Conservation (phyloP, 257 asterid genomes). For the Solanum sitiens region DNA sequence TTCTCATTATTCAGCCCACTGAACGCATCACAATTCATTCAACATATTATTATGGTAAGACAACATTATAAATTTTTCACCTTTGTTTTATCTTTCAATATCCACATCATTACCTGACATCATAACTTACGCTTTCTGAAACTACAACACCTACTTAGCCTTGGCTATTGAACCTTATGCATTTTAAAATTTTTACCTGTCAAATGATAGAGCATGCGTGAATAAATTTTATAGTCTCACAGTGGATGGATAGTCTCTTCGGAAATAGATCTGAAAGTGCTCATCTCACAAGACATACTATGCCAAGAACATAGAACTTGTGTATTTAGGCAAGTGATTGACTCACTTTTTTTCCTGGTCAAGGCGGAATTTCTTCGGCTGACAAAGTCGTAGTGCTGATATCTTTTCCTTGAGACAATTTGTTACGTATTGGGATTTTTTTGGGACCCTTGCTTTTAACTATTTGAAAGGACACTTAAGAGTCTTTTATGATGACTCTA, state of each 20-base stretch:
- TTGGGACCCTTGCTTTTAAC: too few species aligned
- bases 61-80: background rate
- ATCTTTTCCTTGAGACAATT: background rate
- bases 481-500: too few species aligned
- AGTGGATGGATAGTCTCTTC: background rate
- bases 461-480: too few species aligned
- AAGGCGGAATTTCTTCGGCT: background rate
- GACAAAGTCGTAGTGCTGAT: background rate
- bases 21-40: conserved; percentile 86
- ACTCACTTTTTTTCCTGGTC: background rate
- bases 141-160: background rate
- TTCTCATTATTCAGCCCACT: conserved; percentile 45
- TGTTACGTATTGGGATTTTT: too few species aligned
- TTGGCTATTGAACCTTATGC: background rate
- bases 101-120: background rate
- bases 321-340: background rate
- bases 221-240: background rate
- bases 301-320: background rate
- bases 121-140: background rate
- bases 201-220: background rate
- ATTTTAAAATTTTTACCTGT: background rate
- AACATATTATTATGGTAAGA: conserved; percentile 87
- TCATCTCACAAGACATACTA: background rate
- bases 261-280: background rate
- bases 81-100: background rate